phyloP scores from a whole-genome alignment of 768 basidiomycete genomes.

The Lactarius sp. region DNA sequence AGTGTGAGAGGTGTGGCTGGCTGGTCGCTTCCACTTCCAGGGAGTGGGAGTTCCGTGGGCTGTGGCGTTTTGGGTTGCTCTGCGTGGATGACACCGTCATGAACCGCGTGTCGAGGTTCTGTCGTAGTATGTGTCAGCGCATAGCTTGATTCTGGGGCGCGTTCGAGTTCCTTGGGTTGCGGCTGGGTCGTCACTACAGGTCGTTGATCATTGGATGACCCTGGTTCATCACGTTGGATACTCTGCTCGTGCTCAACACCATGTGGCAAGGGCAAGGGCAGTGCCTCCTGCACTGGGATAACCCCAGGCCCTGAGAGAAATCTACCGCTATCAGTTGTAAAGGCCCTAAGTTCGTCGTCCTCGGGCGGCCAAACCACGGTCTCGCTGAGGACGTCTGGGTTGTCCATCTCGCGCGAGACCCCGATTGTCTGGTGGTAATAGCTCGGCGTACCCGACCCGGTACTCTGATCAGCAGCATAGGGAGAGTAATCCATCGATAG shows the following conservation, averaged over 20 bases:
- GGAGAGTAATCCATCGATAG: not conserved
- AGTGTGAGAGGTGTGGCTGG: constrained; percentile 4
- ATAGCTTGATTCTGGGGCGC: not conserved
- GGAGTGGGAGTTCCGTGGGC: not conserved
- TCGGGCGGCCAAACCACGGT: not conserved
- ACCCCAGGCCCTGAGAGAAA: constrained; percentile 20
- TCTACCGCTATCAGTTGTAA: not conserved
- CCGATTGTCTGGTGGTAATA: constrained; percentile 7
- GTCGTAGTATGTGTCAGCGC: not conserved
- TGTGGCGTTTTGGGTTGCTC: not conserved
- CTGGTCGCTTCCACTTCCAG: not conserved
- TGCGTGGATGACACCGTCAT: not conserved
- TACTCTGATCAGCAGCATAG: not conserved
- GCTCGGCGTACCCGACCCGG: not conserved
- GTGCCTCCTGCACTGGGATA: constrained; percentile 6
- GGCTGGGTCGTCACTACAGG: not conserved
- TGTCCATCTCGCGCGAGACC: not conserved
- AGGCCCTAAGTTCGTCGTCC: not conserved
- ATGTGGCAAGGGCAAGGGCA: not conserved
- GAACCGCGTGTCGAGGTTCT: not conserved
- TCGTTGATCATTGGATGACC: not conserved
- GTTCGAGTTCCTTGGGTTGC: not conserved
- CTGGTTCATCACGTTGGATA: not conserved
- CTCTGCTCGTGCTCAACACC: not conserved
- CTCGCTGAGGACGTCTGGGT: not conserved